phyloP scores from a whole-genome alignment of 2,329 filamentous ascomycete species.

The Venturia effusa region DNA sequence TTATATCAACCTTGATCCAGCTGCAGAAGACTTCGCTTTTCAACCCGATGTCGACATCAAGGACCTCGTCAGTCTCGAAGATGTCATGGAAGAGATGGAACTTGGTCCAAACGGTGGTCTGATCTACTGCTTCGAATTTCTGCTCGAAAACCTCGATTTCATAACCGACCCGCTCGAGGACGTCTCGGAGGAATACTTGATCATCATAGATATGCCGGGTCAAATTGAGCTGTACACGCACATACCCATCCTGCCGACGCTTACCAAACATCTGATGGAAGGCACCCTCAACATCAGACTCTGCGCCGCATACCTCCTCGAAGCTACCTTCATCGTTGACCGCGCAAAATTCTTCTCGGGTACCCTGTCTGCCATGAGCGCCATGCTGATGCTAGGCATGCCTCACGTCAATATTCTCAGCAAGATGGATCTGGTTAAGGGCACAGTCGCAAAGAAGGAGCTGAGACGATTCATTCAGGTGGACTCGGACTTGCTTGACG shows the following conservation, averaged over 20 bases:
- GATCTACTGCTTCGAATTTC: conserved; percentile 94
- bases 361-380: conserved; percentile 91
- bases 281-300: conserved; percentile 81
- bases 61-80: conserved; percentile 83
- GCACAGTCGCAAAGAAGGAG: conserved; percentile 76
- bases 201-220: conserved; percentile 97
- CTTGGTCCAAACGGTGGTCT: conserved; percentile 86
- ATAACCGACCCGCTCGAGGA: conserved; percentile 74
- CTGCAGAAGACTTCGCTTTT: conserved; percentile 86
- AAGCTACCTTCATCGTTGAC: conserved; percentile 92
- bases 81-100: conserved; percentile 92
- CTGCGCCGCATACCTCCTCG: conserved; percentile 87
- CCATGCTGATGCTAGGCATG: conserved; percentile 97
- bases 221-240: conserved; percentile 99
- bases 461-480: conserved; percentile 84
- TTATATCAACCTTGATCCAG: conserved; percentile 97
- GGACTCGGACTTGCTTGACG: conserved; percentile 70
- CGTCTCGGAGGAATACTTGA: conserved; percentile 87
- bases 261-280: conserved; percentile 71
- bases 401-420: conserved; percentile 93
- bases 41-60: conserved; percentile 90
- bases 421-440: conserved; percentile 96
- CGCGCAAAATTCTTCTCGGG: conserved; percentile 96
- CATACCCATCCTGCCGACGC: conserved; percentile 77
- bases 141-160: conserved; percentile 90